phyloP scores from a whole-genome alignment of 345 rosid species.

The Pugionium cornutum region DNA sequence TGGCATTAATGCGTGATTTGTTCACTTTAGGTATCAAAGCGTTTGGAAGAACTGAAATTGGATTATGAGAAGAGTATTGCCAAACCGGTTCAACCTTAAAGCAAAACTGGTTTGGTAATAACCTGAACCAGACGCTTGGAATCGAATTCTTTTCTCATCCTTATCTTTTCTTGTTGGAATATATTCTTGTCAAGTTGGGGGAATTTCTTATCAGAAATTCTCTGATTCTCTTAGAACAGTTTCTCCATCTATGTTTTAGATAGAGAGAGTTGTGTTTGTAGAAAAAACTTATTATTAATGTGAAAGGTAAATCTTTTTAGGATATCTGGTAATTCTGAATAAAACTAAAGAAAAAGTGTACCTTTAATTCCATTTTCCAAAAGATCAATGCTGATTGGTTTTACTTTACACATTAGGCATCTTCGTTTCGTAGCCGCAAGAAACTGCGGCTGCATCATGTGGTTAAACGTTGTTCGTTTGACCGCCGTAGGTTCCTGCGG shows the following conservation, averaged over 20 bases:
- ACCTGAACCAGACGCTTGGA: not conserved
- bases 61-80: constrained; percentile 59
- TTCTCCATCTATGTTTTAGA: constrained; percentile 28
- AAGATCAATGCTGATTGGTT: too few relatives aligned
- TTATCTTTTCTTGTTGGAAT: constrained; percentile 26
- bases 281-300: constrained; percentile 5
- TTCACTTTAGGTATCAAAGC: constrained; percentile 63
- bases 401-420: too few relatives aligned
- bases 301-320: not conserved
- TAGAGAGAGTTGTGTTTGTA: constrained; percentile 8
- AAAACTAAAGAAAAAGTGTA: not conserved
- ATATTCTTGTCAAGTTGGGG: constrained; percentile 36
- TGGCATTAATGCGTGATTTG: not conserved
- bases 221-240: constrained; percentile 20
- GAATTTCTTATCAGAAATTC: constrained; percentile 29
- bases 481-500: too few relatives aligned
- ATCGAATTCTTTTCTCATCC: constrained; percentile 23
- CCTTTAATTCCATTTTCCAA: too few relatives aligned
- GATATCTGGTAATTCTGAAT: not conserved
- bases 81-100: constrained; percentile 45
- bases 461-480: too few relatives aligned
- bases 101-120: constrained; percentile 18
- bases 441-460: too few relatives aligned
- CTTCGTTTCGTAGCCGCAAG: too few relatives aligned
- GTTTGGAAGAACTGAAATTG: constrained; percentile 61